Percentiles rank a stretch among this genome's conserved stretches.
Conservation (phyloP, 2,329 filamentous ascomycete genomes). For the Xylaria sp. region DNA sequence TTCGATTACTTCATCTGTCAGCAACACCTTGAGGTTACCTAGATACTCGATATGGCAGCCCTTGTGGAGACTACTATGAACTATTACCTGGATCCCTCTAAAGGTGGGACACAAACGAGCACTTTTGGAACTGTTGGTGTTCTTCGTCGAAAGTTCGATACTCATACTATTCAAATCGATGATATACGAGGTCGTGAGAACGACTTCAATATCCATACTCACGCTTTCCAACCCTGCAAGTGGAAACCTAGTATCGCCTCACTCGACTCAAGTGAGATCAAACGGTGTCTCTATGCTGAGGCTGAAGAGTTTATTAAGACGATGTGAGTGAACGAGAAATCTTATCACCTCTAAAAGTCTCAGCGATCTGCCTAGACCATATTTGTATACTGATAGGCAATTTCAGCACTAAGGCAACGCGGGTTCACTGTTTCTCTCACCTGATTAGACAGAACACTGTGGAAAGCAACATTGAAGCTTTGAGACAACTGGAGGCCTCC, state of each 20-base stretch:
- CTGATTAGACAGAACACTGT: slow-evolving; percentile 30
- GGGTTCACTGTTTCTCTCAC: slow-evolving; percentile 35
- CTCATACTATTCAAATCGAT: slow-evolving; percentile 23
- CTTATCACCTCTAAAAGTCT: background rate
- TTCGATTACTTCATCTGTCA: too few species aligned
- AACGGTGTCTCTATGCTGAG: slow-evolving; percentile 18
- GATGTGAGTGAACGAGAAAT: slow-evolving; percentile 26
- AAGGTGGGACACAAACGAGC: slow-evolving; percentile 14
- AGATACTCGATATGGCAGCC: slow-evolving; percentile 9
- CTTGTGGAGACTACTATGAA: slow-evolving; percentile 32
- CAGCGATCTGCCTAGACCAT: background rate
- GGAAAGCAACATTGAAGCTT: slow-evolving; percentile 27
- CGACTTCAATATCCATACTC: slow-evolving; percentile 32
- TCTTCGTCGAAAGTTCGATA: slow-evolving; percentile 36
- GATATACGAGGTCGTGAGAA: slow-evolving; percentile 28
- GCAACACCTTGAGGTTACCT: background rate
- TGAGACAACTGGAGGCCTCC: slow-evolving; percentile 20
- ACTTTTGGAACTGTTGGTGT: slow-evolving; percentile 35
- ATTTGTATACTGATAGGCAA: background rate
- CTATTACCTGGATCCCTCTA: slow-evolving; percentile 33
- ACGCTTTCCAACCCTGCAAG: slow-evolving; percentile 27
- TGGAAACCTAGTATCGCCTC: slow-evolving; percentile 30
- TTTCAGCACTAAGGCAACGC: slow-evolving; percentile 26
- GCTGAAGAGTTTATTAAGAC: slow-evolving; percentile 32
- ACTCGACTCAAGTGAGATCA: slow-evolving; percentile 20